A percentile compares a stretch with the other conserved stretches of the same genome.
Evolutionary conservation across 805 yeast species (phyloP).

Genomic region (Ogataea ganodermae): DNA sequence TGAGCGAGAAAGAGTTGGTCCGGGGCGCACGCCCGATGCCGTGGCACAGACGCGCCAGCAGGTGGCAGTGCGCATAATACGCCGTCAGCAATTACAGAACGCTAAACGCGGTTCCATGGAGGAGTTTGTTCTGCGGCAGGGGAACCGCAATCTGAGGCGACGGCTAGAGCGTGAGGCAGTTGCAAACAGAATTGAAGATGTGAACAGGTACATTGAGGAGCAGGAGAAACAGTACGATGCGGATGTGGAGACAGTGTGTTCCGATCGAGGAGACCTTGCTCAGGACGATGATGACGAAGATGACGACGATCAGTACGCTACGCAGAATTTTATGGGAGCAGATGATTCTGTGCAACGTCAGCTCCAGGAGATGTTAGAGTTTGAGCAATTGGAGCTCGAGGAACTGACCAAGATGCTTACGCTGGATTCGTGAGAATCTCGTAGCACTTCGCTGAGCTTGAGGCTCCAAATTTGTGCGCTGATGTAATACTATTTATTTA

Average conservation of each 20-base stretch:
- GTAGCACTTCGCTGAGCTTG: not conserved
- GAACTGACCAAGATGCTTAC: conserved; percentile 29
- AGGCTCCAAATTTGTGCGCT: not conserved
- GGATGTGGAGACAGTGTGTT: conserved; percentile 30
- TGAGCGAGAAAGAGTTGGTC: conserved; percentile 1
- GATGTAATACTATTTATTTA: not conserved
- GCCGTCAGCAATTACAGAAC: conserved; percentile 17
- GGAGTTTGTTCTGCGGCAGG: conserved; percentile 31
- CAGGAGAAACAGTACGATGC: conserved; percentile 29
- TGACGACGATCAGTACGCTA: not conserved
- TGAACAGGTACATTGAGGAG: conserved; percentile 21
- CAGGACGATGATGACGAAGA: not conserved
- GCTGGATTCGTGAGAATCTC: conserved; percentile 9
- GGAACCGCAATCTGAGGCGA: conserved; percentile 16
- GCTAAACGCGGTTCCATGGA: conserved; percentile 30
- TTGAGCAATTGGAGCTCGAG: conserved; percentile 34
- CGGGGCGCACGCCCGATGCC: conserved; percentile 7
- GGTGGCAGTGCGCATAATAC: conserved; percentile 13
- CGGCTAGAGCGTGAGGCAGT: conserved; percentile 25
- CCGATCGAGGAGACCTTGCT: not conserved
- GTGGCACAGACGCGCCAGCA: conserved; percentile 3
- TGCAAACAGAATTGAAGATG: conserved; percentile 17
- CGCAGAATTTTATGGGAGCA: not conserved
- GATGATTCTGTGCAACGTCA: conserved; percentile 22
- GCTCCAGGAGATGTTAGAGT: conserved; percentile 31